Percentiles rank a stretch among this genome's conserved stretches.
Evolutionary conservation across 306 rosid species (phyloP).

Genomic region (Neltuma alba): DNA sequence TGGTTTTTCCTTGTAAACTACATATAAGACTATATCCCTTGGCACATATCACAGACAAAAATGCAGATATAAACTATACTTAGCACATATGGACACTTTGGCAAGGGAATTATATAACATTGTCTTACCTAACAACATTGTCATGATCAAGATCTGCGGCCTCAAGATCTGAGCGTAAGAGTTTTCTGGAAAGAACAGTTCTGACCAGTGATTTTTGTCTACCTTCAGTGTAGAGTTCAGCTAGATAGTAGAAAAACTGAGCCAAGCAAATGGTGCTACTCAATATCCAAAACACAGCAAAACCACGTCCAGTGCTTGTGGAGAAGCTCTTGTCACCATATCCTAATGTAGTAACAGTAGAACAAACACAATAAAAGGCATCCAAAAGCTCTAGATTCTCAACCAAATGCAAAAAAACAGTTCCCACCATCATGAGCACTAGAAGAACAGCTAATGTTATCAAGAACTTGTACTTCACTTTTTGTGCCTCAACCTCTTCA

Average conservation of each 20-base stretch:
- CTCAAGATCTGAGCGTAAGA: conserved; percentile 68
- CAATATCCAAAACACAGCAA: conserved; percentile 82
- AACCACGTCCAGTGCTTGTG: conserved; percentile 56
- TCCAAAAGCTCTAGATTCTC: conserved; percentile 62
- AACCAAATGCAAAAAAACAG: conserved; percentile 49
- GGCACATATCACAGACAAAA: neutral
- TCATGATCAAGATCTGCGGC: conserved; percentile 89
- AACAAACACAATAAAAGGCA: conserved; percentile 82
- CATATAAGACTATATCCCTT: neutral
- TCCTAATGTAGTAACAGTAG: conserved; percentile 84
- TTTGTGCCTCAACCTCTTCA: conserved; percentile 51
- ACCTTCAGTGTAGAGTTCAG: conserved; percentile 64
- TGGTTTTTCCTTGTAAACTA: neutral
- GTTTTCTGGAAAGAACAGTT: conserved; percentile 58
- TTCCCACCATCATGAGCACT: conserved; percentile 57
- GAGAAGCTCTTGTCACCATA: conserved; percentile 90
- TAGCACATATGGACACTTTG: neutral
- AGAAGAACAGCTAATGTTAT: conserved; percentile 43
- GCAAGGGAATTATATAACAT: neutral
- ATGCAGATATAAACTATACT: neutral
- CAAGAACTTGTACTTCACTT: conserved; percentile 60
- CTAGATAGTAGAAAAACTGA: conserved; percentile 73
- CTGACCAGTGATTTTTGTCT: conserved; percentile 63
- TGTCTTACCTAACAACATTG: conserved; percentile 60
- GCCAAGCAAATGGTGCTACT: conserved; percentile 84